Evolutionary conservation across 345 rosid genomes (phyloP).

Genomic region (Turritis glabra): DNA sequence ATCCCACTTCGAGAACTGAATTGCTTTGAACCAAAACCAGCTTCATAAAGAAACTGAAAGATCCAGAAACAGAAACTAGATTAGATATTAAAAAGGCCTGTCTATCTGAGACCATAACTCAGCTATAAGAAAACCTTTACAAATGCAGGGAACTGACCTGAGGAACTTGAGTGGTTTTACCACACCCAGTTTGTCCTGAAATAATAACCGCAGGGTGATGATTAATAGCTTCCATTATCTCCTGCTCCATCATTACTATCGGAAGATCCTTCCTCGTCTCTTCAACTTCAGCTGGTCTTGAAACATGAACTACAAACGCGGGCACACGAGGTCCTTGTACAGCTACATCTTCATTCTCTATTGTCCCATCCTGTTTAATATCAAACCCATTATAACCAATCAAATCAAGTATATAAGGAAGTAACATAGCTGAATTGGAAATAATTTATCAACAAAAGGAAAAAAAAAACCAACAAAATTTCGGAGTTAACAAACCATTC

Average conservation of each 20-base stretch:
- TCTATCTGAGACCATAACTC: neutral
- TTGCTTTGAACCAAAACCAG: conserved; percentile 76
- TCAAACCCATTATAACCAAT: conserved; percentile 16
- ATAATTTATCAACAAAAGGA: neutral
- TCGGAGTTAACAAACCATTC: conserved; percentile 40
- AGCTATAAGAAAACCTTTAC: neutral
- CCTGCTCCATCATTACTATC: conserved; percentile 97
- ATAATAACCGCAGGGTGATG: conserved; percentile 60
- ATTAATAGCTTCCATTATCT: conserved; percentile 92
- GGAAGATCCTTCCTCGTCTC: conserved; percentile 82
- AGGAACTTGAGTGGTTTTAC: conserved; percentile 97
- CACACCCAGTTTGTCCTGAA: conserved; percentile 95
- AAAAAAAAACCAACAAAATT: neutral
- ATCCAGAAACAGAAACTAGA: conserved; percentile 10
- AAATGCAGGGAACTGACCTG: conserved; percentile 56
- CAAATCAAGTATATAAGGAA: neutral
- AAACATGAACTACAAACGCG: conserved; percentile 69
- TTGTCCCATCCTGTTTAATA: conserved; percentile 41
- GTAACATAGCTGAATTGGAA: neutral
- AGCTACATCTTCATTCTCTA: conserved; percentile 32
- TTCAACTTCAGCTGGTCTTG: conserved; percentile 72
- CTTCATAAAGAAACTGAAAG: conserved; percentile 87
- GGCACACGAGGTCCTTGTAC: conserved; percentile 40
- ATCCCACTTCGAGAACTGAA: conserved; percentile 57
- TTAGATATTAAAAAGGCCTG: neutral